These are phyloP conservation scores for Lenwebbia sp. DNA, from an alignment of 345 rosid species.

Conservation along the genomic window DNA sequence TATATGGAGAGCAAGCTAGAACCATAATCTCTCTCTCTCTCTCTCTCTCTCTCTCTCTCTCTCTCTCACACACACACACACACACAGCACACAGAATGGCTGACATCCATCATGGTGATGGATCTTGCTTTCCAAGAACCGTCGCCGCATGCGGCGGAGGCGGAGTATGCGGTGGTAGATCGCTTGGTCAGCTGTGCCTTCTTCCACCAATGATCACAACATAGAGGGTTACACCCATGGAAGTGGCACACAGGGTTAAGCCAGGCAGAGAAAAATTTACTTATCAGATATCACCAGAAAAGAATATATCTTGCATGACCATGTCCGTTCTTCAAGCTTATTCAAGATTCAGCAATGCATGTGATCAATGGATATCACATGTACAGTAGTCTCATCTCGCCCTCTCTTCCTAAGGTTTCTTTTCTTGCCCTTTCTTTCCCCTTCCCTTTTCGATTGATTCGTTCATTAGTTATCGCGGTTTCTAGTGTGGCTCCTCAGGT, in stretches of 20 bases:
- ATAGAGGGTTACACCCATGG: background rate
- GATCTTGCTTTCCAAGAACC: background rate
- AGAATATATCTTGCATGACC: background rate
- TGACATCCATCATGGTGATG: background rate
- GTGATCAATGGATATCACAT: background rate
- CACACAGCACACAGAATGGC: background rate
- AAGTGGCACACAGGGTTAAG: slow-evolving; percentile 1
- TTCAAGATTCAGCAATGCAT: background rate
- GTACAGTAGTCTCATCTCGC: background rate
- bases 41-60: background rate
- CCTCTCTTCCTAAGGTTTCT: background rate
- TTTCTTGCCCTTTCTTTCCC: background rate
- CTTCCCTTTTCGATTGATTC: background rate
- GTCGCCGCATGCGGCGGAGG: background rate
- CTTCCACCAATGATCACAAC: background rate
- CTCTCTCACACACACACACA: background rate
- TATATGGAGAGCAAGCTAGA: background rate
- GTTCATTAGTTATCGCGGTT: background rate
- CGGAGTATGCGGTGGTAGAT: background rate
- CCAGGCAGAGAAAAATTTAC: background rate
- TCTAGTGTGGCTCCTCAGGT: background rate
- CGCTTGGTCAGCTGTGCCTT: background rate
- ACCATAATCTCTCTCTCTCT: background rate
- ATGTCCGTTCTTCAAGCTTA: background rate
- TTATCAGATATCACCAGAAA: background rate